Conservation (phyloP, 352 stramenopile genomes). For the Pythium rishiriense region DNA sequence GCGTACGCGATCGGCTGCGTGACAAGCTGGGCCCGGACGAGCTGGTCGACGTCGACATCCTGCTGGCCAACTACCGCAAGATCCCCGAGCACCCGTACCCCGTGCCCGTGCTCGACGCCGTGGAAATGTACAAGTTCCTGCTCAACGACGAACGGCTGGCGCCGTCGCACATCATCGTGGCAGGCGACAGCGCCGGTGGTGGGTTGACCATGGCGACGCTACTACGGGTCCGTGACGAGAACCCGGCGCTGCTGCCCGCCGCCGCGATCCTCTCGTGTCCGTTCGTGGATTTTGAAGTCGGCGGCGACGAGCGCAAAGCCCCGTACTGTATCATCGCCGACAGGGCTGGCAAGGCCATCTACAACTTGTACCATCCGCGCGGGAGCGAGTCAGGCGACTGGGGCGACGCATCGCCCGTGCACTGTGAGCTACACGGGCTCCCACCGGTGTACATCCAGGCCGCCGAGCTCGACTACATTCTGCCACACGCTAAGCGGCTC, state of each 20-base stretch:
- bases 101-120: slow-evolving; percentile 6
- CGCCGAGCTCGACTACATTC: slow-evolving; percentile 25
- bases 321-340: slow-evolving; percentile 21
- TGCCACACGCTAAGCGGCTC: slow-evolving; percentile 20
- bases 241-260: slow-evolving; percentile 1
- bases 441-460: slow-evolving; percentile 28
- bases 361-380: neutral
- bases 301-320: slow-evolving; percentile 13
- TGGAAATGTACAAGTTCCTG: slow-evolving; percentile 24
- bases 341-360: neutral
- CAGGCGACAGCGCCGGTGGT: slow-evolving; percentile 24
- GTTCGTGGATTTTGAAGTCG: slow-evolving; percentile 15
- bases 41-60: slow-evolving; percentile 2
- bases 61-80: slow-evolving; percentile 34
- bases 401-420: slow-evolving; percentile 20
- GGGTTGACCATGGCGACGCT: slow-evolving; percentile 18
- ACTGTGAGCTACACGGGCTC: slow-evolving; percentile 19
- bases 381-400: neutral
- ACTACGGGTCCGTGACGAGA: slow-evolving; percentile 13
- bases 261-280: slow-evolving; percentile 13
- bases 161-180: slow-evolving; percentile 16
- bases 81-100: slow-evolving; percentile 16
- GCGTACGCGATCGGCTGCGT: neutral
- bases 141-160: neutral
- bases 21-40: neutral